phyloP scores from a whole-genome alignment of 169 alveolate genomes.

The Perkinsus olseni region DNA sequence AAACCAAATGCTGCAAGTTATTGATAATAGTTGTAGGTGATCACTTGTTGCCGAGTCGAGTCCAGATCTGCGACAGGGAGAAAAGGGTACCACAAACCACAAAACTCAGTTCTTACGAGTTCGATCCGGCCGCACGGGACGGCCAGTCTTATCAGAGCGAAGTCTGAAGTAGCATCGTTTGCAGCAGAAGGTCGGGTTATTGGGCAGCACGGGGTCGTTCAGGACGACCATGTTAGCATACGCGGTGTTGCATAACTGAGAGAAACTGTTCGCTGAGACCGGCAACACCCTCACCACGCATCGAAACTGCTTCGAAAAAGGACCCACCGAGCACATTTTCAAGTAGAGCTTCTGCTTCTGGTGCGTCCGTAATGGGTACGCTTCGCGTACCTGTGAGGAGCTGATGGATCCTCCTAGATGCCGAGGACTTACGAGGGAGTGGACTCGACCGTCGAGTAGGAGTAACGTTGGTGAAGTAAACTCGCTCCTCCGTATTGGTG shows the following conservation, averaged over 20 bases:
- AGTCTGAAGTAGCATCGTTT: neutral
- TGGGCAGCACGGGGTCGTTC: neutral
- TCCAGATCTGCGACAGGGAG: neutral
- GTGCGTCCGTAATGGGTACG: neutral
- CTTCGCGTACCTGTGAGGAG: neutral
- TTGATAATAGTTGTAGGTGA: neutral
- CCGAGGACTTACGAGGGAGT: neutral
- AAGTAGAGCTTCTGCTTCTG: neutral
- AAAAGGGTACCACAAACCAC: neutral
- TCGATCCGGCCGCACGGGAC: neutral
- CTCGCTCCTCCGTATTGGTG: neutral
- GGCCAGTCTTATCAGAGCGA: neutral
- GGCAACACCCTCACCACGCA: neutral
- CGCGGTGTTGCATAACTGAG: neutral
- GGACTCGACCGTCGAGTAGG: neutral
- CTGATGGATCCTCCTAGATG: neutral
- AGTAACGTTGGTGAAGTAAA: neutral
- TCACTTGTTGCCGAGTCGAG: neutral
- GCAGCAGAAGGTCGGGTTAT: neutral
- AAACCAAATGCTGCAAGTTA: neutral
- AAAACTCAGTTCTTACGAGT: neutral
- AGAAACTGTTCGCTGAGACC: neutral
- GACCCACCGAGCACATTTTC: neutral
- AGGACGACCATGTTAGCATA: neutral
- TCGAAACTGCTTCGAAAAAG: too few species aligned